Evolutionary conservation across 352 stramenopile genomes (phyloP), one percentile per base, ranked within the genome.

Genomic region (Globisporangium abappressorium): DNA sequence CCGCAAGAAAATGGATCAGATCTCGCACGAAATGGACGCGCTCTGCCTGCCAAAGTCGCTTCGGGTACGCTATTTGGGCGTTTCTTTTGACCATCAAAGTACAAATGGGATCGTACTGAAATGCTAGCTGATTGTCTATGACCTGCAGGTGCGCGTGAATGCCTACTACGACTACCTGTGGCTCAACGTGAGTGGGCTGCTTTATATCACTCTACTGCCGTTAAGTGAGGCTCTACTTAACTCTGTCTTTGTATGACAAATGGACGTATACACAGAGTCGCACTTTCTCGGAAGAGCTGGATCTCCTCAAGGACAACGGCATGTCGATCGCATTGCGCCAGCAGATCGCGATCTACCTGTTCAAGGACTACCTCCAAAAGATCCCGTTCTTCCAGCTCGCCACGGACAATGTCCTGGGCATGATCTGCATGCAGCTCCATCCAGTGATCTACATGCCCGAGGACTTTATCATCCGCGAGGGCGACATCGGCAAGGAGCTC

Each of bases 101-200:
- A 18, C 9, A 33, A 33, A 26, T 18, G 8, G 4, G 22, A 7
- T n/a, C 20, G 12, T 56, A 30, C 26, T 56, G n/a, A 33, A 22
- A 9, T 56, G 26, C 22, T 28, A 24, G 14, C 11, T 46, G 24
- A 18, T 18, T 22, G 41, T 15, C 3, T 20, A 9, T 53, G 43
- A 15, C 38, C 6, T 49, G 2, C 62, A 84, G 72, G 58, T 73
- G 55, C 75, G 81, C 55, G 78, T 90, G 41, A 81, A 66, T 15
- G 80, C 80, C n/a, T 90, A 87, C 71, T 86, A 90, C 53, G 82
- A 90, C 65, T 90, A 89, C 56, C 68, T 90, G n/a, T 90, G 82
- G 82, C 55, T 90, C 1, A 90, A 90, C 65, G 77, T 84, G 64
- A 60, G 74, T 62, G 24, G 5, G 5, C 15, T 38, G 41, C 15